These are phyloP conservation scores for Clarireedia paspali DNA, from an alignment of 2,329 filamentous ascomycete species.

Conservation along the genomic window DNA sequence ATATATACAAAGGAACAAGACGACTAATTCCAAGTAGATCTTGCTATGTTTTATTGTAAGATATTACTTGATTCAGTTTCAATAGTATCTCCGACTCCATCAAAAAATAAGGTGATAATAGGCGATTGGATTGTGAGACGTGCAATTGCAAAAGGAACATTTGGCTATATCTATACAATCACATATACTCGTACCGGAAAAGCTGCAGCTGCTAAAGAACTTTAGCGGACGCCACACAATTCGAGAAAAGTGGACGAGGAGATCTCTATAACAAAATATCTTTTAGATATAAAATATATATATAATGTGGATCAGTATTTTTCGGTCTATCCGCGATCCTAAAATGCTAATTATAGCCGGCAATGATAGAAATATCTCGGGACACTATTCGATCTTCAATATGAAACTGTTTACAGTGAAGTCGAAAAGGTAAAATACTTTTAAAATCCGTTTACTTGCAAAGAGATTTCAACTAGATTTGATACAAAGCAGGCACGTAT, in stretches of 20 bases:
- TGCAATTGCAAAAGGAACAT: conserved; percentile 16
- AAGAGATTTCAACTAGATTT: not conserved
- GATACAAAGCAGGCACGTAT: conserved; percentile 11
- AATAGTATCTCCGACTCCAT: conserved; percentile 16
- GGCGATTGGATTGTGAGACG: conserved; percentile 18
- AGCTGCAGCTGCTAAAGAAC: conserved; percentile 17
- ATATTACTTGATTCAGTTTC: conserved; percentile 13
- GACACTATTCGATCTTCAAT: conserved; percentile 15
- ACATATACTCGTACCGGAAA: conserved; percentile 15
- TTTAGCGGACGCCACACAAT: conserved; percentile 16
- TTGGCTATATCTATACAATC: conserved; percentile 14
- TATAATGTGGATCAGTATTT: not conserved
- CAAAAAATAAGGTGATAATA: conserved; percentile 13
- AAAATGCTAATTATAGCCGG: not conserved
- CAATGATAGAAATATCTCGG: conserved; percentile 13
- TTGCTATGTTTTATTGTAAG: conserved; percentile 12
- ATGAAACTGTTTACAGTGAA: conserved; percentile 11
- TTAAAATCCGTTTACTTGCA: not conserved
- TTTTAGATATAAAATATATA: conserved; percentile 15
- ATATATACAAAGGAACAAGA: conserved; percentile 11
- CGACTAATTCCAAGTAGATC: conserved; percentile 16
- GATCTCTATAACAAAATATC: conserved; percentile 12
- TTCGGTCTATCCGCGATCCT: not conserved
- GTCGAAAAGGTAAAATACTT: conserved; percentile 9
- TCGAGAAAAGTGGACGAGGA: conserved; percentile 13